Evolutionary conservation across 1,139 yeast species (phyloP).

Genomic region (Dujonia santamariae): DNA sequence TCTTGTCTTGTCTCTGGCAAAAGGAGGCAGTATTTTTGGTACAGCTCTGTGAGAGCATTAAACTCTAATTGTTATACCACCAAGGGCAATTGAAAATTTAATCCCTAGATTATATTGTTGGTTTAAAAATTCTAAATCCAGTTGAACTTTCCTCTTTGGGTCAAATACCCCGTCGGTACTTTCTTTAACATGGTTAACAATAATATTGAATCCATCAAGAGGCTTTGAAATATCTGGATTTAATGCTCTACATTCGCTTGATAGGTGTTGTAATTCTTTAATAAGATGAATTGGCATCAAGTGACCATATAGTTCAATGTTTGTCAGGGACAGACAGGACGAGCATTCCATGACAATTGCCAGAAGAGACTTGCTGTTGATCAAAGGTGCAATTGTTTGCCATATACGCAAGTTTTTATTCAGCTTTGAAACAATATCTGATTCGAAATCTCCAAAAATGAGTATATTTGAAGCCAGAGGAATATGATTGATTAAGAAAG

Average conservation of each 20-base stretch:
- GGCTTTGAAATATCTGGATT: constrained; percentile 20
- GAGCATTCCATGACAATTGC: constrained; percentile 80
- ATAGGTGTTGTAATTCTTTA: constrained; percentile 49
- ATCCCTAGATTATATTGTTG: constrained; percentile 32
- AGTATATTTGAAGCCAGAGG: no score
- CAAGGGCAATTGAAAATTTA: constrained; percentile 49
- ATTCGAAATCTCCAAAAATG: constrained; percentile 80
- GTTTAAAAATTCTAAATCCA: constrained; percentile 45
- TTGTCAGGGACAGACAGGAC: constrained; percentile 43
- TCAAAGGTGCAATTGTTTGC: constrained; percentile 49
- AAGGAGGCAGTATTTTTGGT: neutral
- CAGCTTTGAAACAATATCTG: constrained; percentile 49
- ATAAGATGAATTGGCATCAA: constrained; percentile 65
- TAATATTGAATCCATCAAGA: constrained; percentile 47
- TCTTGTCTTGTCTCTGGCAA: no score
- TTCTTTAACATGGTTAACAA: constrained; percentile 69
- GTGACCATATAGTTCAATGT: constrained; percentile 64
- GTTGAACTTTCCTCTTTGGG: constrained; percentile 52
- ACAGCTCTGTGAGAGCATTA: constrained; percentile 1
- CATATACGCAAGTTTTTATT: constrained; percentile 52
- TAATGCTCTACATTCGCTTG: constrained; percentile 14
- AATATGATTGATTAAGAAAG: constrained; percentile 48
- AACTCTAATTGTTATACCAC: constrained; percentile 38
- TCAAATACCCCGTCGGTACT: constrained; percentile 26
- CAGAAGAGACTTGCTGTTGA: constrained; percentile 33